Evolutionary conservation across 164 flowering plant genomes (phyloP).

Genomic region (Vitis labrusca): DNA sequence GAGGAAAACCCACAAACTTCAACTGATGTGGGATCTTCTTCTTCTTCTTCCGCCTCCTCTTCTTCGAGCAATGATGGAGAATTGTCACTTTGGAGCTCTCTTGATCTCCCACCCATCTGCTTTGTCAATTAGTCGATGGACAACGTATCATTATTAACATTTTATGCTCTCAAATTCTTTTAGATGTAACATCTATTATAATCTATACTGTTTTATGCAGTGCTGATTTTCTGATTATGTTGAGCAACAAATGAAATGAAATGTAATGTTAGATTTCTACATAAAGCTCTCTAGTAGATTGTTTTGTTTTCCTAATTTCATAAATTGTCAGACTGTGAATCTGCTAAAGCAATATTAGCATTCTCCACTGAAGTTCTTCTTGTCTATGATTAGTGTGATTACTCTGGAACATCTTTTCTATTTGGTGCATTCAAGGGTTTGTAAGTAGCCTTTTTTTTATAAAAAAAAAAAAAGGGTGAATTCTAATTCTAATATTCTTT

Average conservation of each 20-base stretch:
- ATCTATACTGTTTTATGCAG: background rate
- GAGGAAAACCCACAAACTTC: slow-evolving; percentile 11
- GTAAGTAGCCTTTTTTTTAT: too few species aligned
- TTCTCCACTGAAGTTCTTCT: too few species aligned
- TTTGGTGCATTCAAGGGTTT: background rate
- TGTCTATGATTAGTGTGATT: too few species aligned
- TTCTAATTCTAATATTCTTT: too few species aligned
- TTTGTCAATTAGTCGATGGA: slow-evolving; percentile 18
- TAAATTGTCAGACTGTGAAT: background rate
- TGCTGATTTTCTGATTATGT: background rate
- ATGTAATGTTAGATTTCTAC: background rate
- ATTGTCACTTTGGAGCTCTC: slow-evolving; percentile 58
- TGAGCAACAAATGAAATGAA: background rate
- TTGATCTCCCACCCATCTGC: slow-evolving; percentile 67
- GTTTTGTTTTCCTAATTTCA: background rate
- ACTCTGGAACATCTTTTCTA: background rate
- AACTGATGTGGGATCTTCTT: slow-evolving; percentile 6
- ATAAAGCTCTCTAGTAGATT: background rate
- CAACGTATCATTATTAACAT: background rate
- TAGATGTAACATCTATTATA: background rate
- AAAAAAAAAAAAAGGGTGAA: too few species aligned
- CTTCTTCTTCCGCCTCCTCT: slow-evolving; percentile 7
- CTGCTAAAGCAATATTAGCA: too few species aligned
- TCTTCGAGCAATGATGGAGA: slow-evolving; percentile 31
- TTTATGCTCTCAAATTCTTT: background rate